Percentiles rank a stretch among this genome's conserved stretches.
Conservation (phyloP, 345 rosid genomes). For the Salix koriyanagi region DNA sequence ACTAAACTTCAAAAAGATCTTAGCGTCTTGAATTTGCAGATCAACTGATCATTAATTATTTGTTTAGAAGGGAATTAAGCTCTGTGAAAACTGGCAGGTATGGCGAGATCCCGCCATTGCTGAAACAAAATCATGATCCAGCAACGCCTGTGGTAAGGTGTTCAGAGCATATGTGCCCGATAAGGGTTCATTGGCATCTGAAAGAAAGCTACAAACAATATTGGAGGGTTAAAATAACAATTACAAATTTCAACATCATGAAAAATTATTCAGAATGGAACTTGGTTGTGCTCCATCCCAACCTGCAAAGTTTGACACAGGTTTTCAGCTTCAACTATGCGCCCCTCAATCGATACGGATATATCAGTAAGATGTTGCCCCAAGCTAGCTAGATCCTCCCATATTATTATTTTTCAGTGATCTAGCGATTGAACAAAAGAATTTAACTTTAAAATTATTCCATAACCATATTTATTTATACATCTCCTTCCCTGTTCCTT, state of each 20-base stretch:
- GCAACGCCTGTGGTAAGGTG: slow-evolving; percentile 47
- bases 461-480: too few species aligned
- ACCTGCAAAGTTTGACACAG: slow-evolving; percentile 45
- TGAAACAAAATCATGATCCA: slow-evolving; percentile 43
- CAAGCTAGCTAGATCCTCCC: background rate
- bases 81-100: slow-evolving; percentile 25
- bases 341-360: slow-evolving; percentile 46
- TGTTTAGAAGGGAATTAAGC: too few species aligned
- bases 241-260: slow-evolving; percentile 52
- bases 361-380: slow-evolving; percentile 44
- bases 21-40: background rate
- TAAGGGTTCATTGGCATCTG: slow-evolving; percentile 83
- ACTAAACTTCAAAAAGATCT: too few species aligned
- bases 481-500: background rate
- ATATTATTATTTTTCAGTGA: background rate
- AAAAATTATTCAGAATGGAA: slow-evolving; percentile 75
- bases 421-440: background rate
- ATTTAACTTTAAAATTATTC: too few species aligned
- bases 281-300: slow-evolving; percentile 77
- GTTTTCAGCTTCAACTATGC: slow-evolving; percentile 75
- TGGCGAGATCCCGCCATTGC: slow-evolving; percentile 35
- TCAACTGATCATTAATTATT: background rate
- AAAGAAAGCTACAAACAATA: slow-evolving; percentile 68
- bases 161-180: slow-evolving; percentile 70
- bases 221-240: slow-evolving; percentile 75